These are phyloP conservation scores for Phytopythium vexans DNA, from an alignment of 352 stramenopile genomes.

Conservation along the genomic window DNA sequence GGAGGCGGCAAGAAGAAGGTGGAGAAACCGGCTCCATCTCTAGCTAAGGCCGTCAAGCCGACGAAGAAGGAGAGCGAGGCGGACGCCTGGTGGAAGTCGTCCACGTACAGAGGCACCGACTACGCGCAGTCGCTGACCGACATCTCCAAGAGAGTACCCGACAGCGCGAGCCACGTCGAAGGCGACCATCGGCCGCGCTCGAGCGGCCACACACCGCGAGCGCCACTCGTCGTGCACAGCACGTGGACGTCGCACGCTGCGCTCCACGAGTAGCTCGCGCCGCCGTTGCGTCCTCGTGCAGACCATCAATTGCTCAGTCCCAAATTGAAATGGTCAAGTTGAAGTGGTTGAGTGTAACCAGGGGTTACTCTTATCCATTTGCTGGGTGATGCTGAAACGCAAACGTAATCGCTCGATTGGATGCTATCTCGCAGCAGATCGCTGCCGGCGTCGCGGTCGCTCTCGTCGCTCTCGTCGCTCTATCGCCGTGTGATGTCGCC, in stretches of 20 bases:
- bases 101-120: conserved; percentile 73
- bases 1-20: conserved; percentile 27
- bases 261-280: too few species aligned
- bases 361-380: too few species aligned
- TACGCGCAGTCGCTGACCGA: conserved; percentile 27
- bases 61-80: conserved; percentile 12
- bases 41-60: background rate
- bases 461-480: too few species aligned
- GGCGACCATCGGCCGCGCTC: background rate
- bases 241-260: conserved; percentile 45
- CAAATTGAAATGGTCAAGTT: too few species aligned
- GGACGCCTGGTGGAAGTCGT: conserved; percentile 66
- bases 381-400: too few species aligned
- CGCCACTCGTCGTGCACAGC: conserved; percentile 33
- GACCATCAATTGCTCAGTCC: too few species aligned
- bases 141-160: conserved; percentile 10
- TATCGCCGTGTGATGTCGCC: too few species aligned
- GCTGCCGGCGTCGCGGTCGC: too few species aligned
- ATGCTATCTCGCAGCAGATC: too few species aligned
- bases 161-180: conserved; percentile 3
- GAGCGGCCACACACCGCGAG: conserved; percentile 14
- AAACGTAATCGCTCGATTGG: too few species aligned
- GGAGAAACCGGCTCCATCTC: conserved; percentile 6
- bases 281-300: too few species aligned
- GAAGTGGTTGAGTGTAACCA: too few species aligned